These are phyloP conservation scores for Prunus dulcis DNA, from an alignment of 306 rosid genomes.

Conservation along the genomic window DNA sequence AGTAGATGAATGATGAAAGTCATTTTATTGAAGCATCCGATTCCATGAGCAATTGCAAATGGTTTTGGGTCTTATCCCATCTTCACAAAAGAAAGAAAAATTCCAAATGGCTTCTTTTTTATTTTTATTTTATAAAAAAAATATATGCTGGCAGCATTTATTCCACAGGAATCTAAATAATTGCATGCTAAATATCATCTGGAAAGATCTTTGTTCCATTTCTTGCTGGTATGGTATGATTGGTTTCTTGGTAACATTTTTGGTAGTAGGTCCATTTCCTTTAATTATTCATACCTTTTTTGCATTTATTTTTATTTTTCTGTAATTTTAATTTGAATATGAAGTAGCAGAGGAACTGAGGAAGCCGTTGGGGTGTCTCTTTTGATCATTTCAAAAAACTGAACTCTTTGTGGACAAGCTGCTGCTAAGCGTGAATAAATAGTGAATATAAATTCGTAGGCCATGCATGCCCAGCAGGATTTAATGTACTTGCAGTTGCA, in stretches of 20 bases:
- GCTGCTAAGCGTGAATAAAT: conserved; percentile 21
- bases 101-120: neutral
- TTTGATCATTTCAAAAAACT: conserved; percentile 16
- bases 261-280: neutral
- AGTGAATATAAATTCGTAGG: conserved; percentile 31
- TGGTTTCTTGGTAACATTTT: conserved; percentile 9
- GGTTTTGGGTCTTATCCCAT: conserved; percentile 4
- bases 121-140: neutral
- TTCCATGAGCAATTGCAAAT: conserved; percentile 54
- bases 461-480: conserved; percentile 40
- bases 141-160: conserved; percentile 42
- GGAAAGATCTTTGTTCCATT: conserved; percentile 22
- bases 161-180: conserved; percentile 49
- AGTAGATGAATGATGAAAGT: conserved; percentile 18
- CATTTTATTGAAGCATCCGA: conserved; percentile 53
- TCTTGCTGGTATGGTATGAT: neutral
- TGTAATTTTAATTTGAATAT: neutral
- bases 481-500: conserved; percentile 28
- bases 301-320: neutral
- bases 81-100: no score
- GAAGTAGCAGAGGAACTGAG: neutral
- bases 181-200: conserved; percentile 32
- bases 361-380: conserved; percentile 53
- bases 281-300: neutral
- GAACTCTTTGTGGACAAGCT: conserved; percentile 21